Evolutionary conservation across 495 filamentous ascomycete genomes (phyloP).

Genomic region (Hypoxylon perforatum): DNA sequence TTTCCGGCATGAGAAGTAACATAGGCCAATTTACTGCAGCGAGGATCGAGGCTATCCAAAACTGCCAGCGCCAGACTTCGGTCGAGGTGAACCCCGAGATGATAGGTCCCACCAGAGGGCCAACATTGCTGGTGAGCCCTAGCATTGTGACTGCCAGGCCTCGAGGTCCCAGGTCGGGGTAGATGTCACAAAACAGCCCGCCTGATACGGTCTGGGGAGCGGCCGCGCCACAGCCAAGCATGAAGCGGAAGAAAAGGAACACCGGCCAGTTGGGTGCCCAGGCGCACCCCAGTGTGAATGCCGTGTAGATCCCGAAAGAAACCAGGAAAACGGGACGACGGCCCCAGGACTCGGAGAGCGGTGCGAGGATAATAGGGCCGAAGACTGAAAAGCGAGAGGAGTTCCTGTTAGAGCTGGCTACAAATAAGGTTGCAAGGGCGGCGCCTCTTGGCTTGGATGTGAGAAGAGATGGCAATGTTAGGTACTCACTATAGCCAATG

Average conservation of each 20-base stretch:
- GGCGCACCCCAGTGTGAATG: slow-evolving; percentile 79
- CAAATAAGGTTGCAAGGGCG: too few relatives aligned
- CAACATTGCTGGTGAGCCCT: slow-evolving; percentile 43
- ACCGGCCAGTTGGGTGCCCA: slow-evolving; percentile 65
- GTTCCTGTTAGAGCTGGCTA: too few relatives aligned
- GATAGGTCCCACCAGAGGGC: slow-evolving; percentile 62
- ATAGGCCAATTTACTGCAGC: slow-evolving; percentile 50
- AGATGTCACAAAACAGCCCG: slow-evolving; percentile 83
- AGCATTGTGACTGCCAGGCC: slow-evolving; percentile 47
- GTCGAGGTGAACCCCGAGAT: slow-evolving; percentile 53
- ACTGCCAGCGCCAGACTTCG: slow-evolving; percentile 62
- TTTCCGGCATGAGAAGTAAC: slow-evolving; percentile 57
- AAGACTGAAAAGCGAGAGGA: too few relatives aligned
- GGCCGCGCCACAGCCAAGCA: slow-evolving; percentile 72
- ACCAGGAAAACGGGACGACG: slow-evolving; percentile 75
- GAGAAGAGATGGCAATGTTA: too few relatives aligned
- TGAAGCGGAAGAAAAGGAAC: slow-evolving; percentile 45
- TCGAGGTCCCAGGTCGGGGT: slow-evolving; percentile 32
- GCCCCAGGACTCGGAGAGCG: slow-evolving; percentile 73
- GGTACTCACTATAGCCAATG: slow-evolving; percentile 63
- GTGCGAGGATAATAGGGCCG: slow-evolving; percentile 61
- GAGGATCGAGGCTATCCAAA: slow-evolving; percentile 64
- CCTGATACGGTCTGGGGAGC: slow-evolving; percentile 85
- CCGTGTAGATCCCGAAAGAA: slow-evolving; percentile 73
- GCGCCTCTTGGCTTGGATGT: too few relatives aligned